These are phyloP conservation scores for Solanum arcanum DNA, from an alignment of 257 asterid species.

Conservation along the genomic window DNA sequence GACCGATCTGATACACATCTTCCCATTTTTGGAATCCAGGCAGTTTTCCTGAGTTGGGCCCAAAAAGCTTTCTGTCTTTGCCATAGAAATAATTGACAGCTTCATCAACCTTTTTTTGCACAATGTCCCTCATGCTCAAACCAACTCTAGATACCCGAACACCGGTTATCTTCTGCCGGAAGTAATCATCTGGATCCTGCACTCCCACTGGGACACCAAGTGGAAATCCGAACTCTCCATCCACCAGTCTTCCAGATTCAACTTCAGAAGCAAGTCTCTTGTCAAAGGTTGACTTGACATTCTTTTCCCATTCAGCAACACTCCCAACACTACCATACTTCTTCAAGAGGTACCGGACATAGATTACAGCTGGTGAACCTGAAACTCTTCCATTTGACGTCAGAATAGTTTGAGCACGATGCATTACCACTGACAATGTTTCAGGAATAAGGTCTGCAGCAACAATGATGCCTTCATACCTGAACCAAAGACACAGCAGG, in stretches of 20 bases:
- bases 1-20: conserved; percentile 66
- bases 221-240: conserved; percentile 65
- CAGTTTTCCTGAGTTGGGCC: conserved; percentile 40
- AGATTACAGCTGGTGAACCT: conserved; percentile 56
- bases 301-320: conserved; percentile 85
- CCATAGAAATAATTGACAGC: conserved; percentile 46
- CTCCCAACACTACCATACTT: conserved; percentile 56
- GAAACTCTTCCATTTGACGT: conserved; percentile 72
- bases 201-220: conserved; percentile 96
- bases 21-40: conserved; percentile 59
- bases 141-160: conserved; percentile 78
- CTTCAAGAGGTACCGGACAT: conserved; percentile 65
- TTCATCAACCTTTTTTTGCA: conserved; percentile 73
- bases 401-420: conserved; percentile 55
- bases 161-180: conserved; percentile 83
- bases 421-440: conserved; percentile 64
- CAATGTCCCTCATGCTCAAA: conserved; percentile 80
- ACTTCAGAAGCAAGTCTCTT: conserved; percentile 76
- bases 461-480: conserved; percentile 79
- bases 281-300: conserved; percentile 65
- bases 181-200: conserved; percentile 85
- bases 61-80: conserved; percentile 71
- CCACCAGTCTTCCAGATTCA: conserved; percentile 64
- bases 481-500: conserved; percentile 24
- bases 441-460: conserved; percentile 91